These are phyloP conservation scores for Cladosporium sp. DNA, from an alignment of 2,329 filamentous ascomycete species.

Conservation along the genomic window DNA sequence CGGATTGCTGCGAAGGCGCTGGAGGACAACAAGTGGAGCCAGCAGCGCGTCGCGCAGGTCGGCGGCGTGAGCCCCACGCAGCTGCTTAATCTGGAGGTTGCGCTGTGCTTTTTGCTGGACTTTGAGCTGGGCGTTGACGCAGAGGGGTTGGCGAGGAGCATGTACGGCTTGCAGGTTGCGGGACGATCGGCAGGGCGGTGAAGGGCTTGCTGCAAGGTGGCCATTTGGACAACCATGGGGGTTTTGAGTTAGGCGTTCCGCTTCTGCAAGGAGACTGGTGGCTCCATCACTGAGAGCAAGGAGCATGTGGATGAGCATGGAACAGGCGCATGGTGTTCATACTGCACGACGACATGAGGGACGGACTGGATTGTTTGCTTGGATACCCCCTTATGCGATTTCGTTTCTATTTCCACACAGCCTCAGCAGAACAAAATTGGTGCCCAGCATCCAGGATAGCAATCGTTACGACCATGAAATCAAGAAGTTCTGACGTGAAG, in stretches of 20 bases:
- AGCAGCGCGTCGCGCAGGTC: constrained; percentile 75
- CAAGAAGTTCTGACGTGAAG: too few relatives aligned
- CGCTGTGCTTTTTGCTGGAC: constrained; percentile 59
- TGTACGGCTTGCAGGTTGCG: constrained; percentile 31
- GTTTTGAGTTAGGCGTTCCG: too few relatives aligned
- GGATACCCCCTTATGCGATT: background rate
- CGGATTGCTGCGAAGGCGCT: constrained; percentile 88
- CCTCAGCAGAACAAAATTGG: too few relatives aligned
- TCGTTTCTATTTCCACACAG: background rate
- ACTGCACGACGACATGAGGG: too few relatives aligned
- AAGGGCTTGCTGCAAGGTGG: background rate
- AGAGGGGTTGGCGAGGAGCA: constrained; percentile 26
- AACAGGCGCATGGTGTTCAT: too few relatives aligned
- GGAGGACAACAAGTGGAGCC: constrained; percentile 86
- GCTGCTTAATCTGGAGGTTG: constrained; percentile 79
- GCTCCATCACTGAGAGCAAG: too few relatives aligned
- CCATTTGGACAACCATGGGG: background rate
- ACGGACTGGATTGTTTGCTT: background rate
- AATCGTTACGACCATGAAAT: too few relatives aligned
- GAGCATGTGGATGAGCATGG: too few relatives aligned
- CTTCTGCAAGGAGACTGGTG: too few relatives aligned
- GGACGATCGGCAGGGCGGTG: constrained; percentile 7
- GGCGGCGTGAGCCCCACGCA: constrained; percentile 80
- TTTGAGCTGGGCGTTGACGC: constrained; percentile 58
- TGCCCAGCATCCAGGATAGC: too few relatives aligned